These are phyloP conservation scores for Colletotrichum lindemuthianum DNA, from an alignment of 2,329 filamentous ascomycete species.

Conservation along the genomic window DNA sequence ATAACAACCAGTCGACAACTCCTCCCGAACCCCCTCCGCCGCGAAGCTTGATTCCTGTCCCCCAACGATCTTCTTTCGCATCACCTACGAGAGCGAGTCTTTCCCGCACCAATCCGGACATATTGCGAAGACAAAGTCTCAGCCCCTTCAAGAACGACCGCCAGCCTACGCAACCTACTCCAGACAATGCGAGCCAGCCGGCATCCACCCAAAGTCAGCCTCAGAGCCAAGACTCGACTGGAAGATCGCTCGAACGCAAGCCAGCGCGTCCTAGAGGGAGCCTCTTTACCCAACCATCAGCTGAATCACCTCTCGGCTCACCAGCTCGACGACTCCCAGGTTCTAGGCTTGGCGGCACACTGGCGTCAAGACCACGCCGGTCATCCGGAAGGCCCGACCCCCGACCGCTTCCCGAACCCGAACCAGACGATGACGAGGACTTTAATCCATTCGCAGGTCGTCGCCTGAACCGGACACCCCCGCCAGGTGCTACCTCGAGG, in stretches of 20 bases:
- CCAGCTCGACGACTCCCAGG: slow-evolving; percentile 42
- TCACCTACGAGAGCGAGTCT: slow-evolving; percentile 75
- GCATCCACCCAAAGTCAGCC: slow-evolving; percentile 5
- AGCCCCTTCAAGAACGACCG: slow-evolving; percentile 36
- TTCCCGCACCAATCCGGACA: slow-evolving; percentile 68
- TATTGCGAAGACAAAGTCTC: slow-evolving; percentile 49
- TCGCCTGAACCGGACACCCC: slow-evolving; percentile 48
- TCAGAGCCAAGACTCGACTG: slow-evolving; percentile 2
- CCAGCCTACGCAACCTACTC: slow-evolving; percentile 4
- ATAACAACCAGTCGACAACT: slow-evolving; percentile 48
- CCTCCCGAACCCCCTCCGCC: slow-evolving; percentile 43
- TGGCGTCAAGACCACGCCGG: slow-evolving; percentile 50
- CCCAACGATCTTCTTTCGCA: slow-evolving; percentile 66
- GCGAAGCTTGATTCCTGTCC: slow-evolving; percentile 39
- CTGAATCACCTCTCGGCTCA: slow-evolving; percentile 16
- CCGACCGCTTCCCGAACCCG: slow-evolving; percentile 58
- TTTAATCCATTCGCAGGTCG: slow-evolving; percentile 53
- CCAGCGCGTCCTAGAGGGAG: slow-evolving; percentile 22
- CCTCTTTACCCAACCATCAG: slow-evolving; percentile 10
- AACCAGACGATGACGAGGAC: slow-evolving; percentile 51
- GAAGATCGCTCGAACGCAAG: slow-evolving; percentile 12
- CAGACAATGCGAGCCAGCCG: not conserved
- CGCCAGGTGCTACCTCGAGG: slow-evolving; percentile 18
- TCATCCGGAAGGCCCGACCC: slow-evolving; percentile 55
- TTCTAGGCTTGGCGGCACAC: slow-evolving; percentile 43